Evolutionary conservation across 805 yeast genomes (phyloP).

Genomic region (Candida xyloterini): DNA sequence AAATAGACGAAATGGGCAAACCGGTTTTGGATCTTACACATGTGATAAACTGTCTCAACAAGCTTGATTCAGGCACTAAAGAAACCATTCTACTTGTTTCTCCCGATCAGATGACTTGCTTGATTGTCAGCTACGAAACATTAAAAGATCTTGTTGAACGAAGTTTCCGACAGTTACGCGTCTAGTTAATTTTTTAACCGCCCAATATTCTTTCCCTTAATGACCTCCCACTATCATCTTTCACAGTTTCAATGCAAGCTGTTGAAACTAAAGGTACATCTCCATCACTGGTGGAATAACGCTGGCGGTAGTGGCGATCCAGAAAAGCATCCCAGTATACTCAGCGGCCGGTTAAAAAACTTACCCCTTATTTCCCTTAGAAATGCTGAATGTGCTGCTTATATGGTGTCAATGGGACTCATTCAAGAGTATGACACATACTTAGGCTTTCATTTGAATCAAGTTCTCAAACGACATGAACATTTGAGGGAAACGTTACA

Average conservation of each 20-base stretch:
- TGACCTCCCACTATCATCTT: slow-evolving; percentile 24
- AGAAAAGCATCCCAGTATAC: slow-evolving; percentile 20
- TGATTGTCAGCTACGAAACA: slow-evolving; percentile 83
- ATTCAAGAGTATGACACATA: slow-evolving; percentile 7
- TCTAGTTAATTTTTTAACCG: slow-evolving; percentile 4
- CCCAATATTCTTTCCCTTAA: slow-evolving; percentile 4
- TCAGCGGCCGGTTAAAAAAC: slow-evolving; percentile 26
- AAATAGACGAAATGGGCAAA: slow-evolving; percentile 70
- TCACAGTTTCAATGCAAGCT: slow-evolving; percentile 21
- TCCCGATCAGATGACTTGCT: slow-evolving; percentile 79
- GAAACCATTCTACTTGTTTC: slow-evolving; percentile 80
- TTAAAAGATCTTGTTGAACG: slow-evolving; percentile 67
- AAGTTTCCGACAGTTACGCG: slow-evolving; percentile 52
- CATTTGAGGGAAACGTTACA: slow-evolving; percentile 19
- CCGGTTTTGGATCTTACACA: slow-evolving; percentile 81
- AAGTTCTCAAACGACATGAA: slow-evolving; percentile 22
- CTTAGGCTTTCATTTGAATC: slow-evolving; percentile 8
- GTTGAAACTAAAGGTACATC: slow-evolving; percentile 21
- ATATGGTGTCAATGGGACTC: slow-evolving; percentile 13
- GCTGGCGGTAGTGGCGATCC: slow-evolving; percentile 21
- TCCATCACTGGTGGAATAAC: slow-evolving; percentile 30
- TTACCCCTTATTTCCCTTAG: slow-evolving; percentile 28
- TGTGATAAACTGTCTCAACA: slow-evolving; percentile 75
- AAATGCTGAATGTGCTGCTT: slow-evolving; percentile 22
- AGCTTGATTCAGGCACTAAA: slow-evolving; percentile 87